Percentiles rank a stretch among this genome's conserved stretches.
Evolutionary conservation across 1,284 basidiomycete genomes (phyloP).

Genomic region (Naganishia sp.): DNA sequence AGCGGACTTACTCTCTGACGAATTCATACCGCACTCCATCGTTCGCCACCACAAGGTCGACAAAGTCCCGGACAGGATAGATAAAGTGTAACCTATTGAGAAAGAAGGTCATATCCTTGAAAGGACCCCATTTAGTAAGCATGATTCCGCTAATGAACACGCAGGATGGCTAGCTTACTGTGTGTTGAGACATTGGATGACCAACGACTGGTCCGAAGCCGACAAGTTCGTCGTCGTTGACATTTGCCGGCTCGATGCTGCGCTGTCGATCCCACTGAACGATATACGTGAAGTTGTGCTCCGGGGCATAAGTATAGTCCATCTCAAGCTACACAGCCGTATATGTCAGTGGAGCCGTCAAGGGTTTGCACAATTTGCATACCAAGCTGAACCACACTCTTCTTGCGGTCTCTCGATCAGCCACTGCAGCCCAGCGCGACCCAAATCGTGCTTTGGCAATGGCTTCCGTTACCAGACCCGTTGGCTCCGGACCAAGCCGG

Average conservation of each 20-base stretch:
- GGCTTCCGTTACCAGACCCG: conserved; percentile 1
- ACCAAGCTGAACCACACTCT: conserved; percentile 29
- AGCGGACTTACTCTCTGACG: conserved; percentile 12
- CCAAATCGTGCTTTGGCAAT: conserved; percentile 8
- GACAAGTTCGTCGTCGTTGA: conserved; percentile 22
- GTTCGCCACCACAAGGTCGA: conserved; percentile 9
- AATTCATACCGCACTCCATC: conserved; percentile 21
- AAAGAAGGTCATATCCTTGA: conserved; percentile 27
- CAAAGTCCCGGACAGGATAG: conserved; percentile 15
- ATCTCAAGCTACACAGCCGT: conserved; percentile 8
- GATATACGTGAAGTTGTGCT: conserved; percentile 26
- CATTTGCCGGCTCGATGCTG: conserved; percentile 26
- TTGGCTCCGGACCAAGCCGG: conserved; percentile 19
- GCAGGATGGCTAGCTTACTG: neutral
- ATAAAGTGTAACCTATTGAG: conserved; percentile 24
- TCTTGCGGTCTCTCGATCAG: conserved; percentile 18
- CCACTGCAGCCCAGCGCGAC: conserved; percentile 7
- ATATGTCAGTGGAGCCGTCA: neutral
- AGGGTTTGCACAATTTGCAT: neutral
- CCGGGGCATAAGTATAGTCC: conserved; percentile 23
- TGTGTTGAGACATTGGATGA: conserved; percentile 16
- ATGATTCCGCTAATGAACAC: neutral
- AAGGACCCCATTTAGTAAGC: too few relatives aligned
- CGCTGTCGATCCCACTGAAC: conserved; percentile 14
- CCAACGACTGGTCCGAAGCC: conserved; percentile 16